Evolutionary conservation across 768 basidiomycete species (phyloP).

Genomic region (Lactarius deliciosus): DNA sequence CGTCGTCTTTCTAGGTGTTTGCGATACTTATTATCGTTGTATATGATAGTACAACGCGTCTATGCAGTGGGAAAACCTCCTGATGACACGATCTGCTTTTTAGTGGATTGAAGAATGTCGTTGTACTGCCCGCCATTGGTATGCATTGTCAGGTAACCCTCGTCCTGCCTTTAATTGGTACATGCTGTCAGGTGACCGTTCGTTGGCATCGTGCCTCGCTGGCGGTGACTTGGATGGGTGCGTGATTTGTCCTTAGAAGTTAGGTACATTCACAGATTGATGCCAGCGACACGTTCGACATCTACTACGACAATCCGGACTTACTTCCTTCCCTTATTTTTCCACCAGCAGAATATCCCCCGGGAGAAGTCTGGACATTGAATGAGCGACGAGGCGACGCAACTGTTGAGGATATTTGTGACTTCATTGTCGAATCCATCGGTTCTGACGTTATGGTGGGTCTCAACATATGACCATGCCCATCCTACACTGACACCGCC

Average conservation of each 20-base stretch:
- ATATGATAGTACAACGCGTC: constrained; percentile 30
- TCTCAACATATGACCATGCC: not conserved
- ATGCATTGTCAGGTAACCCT: too few relatives aligned
- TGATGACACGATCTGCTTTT: constrained; percentile 29
- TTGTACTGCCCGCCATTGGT: constrained; percentile 31
- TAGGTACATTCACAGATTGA: constrained; percentile 10
- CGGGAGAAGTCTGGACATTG: constrained; percentile 33
- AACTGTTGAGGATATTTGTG: constrained; percentile 67
- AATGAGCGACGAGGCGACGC: constrained; percentile 40
- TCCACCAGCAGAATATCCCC: constrained; percentile 52
- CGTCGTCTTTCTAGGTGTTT: not conserved
- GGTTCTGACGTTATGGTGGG: constrained; percentile 74
- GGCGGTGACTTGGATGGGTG: constrained; percentile 85
- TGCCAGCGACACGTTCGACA: constrained; percentile 60
- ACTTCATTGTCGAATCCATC: constrained; percentile 83
- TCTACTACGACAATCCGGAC: constrained; percentile 51
- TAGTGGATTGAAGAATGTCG: constrained; percentile 31
- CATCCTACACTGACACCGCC: not conserved
- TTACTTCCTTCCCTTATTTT: constrained; percentile 53
- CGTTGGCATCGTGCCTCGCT: constrained; percentile 65
- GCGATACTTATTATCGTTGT: not conserved
- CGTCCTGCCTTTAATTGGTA: not conserved
- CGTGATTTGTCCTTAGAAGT: not conserved
- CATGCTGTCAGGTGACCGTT: constrained; percentile 48
- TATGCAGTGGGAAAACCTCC: constrained; percentile 35